Evolutionary conservation across 345 rosid species (phyloP), one percentile per base, ranked within the genome.

Genomic region (Salix viminalis): DNA sequence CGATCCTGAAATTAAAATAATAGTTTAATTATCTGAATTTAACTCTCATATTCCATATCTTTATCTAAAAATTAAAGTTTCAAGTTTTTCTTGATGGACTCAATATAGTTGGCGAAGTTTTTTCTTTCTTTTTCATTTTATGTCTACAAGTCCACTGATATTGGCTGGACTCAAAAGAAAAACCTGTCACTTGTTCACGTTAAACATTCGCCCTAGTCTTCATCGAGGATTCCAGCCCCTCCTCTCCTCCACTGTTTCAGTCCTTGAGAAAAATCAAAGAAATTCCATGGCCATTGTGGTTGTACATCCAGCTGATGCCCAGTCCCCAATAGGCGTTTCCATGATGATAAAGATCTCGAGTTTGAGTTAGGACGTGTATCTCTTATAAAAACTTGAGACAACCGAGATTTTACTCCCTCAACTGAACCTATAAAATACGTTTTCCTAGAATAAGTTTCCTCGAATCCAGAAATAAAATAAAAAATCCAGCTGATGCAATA

Each of bases 401-500:
- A 34, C 6, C 1, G 6, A 5, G 0, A 0, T 34, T 5, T 34
- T 34, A 34, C 1, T 34, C 1, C 6, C 6, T 34, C 6, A 34
- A 1, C 36, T 34, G 6, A 4, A 0, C 1, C 36, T 34, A 0
- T 1, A 34, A 34, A 34, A 0, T 34, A 0, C 1, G 6, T 0
- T 34, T 34, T 34, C 6, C n/a, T n/a, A n/a, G n/a, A n/a, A n/a
- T n/a, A n/a, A n/a, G 36, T 34, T 4, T 34, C 0, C 36, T 5
- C 1, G 6, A 34, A 34, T 34, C 36, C 36, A 34, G 0, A 4
- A 34, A 34, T 34, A 34, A 34, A 34, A 34, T 34, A 34, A 34
- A 34, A 34, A 34, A 41, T 41, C 44, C 44, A 41, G 44, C 44
- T 41, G 11, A 9, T 41, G 44, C 44, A 41, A 1, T 41, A 10